phyloP scores from a whole-genome alignment of 176 grass and related monocot genomes.

The Saccharum officinarum region DNA sequence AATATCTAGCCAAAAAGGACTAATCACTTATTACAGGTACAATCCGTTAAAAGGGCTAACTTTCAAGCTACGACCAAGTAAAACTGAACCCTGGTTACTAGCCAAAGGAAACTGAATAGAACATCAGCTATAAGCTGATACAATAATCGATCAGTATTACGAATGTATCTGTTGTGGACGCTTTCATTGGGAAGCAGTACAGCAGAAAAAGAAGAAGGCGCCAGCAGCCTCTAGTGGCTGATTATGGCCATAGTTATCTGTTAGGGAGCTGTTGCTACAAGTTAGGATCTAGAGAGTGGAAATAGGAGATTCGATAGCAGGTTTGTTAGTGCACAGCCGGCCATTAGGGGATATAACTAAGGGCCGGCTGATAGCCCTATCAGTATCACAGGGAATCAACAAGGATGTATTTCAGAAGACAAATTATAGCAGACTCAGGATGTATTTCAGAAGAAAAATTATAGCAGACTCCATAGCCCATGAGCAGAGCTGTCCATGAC shows the following conservation, averaged over 20 bases:
- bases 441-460: conserved; percentile 8
- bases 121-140: not conserved
- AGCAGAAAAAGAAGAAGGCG: no score
- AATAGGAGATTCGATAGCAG: no score
- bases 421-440: not conserved
- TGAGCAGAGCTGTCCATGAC: not conserved
- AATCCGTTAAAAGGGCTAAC: not conserved
- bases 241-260: no score
- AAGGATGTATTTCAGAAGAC: not conserved
- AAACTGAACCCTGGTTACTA: not conserved
- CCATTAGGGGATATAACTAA: no score
- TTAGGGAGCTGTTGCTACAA: no score
- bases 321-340: no score
- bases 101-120: not conserved
- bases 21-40: conserved; percentile 1
- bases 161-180: not conserved
- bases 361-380: no score
- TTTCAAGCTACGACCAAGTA: not conserved
- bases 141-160: not conserved
- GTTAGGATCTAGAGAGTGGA: no score
- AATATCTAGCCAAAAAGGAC: not conserved
- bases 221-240: no score
- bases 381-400: not conserved
- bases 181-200: no score
- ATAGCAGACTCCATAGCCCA: not conserved